phyloP scores from a whole-genome alignment of 768 basidiomycete species.

The Cystobasidiopsis lactophilus region DNA sequence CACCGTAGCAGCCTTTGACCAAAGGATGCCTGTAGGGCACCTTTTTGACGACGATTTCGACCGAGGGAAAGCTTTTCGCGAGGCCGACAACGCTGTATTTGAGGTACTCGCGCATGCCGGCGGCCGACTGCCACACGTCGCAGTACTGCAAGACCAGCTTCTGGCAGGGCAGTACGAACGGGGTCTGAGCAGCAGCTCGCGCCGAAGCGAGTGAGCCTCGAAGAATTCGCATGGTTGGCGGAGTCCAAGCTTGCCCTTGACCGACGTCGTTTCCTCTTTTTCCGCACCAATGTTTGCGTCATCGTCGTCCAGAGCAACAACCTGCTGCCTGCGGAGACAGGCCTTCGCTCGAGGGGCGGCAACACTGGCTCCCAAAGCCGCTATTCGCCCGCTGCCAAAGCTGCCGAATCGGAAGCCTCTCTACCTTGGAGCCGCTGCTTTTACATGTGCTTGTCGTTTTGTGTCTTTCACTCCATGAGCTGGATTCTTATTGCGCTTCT shows the following conservation, averaged over 20 bases:
- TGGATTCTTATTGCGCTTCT: not conserved
- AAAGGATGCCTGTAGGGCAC: constrained; percentile 55
- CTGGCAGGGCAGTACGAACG: constrained; percentile 54
- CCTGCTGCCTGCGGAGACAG: too few species aligned
- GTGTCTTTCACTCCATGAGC: not conserved
- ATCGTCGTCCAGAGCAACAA: too few species aligned
- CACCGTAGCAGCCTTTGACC: constrained; percentile 62
- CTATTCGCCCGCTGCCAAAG: not conserved
- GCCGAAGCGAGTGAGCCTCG: not conserved
- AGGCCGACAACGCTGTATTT: constrained; percentile 37
- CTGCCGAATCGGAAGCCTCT: not conserved
- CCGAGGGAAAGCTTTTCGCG: constrained; percentile 53
- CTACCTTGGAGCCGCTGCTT: not conserved
- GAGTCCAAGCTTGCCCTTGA: not conserved
- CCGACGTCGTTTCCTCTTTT: too few species aligned
- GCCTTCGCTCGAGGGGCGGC: too few species aligned
- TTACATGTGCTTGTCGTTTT: not conserved
- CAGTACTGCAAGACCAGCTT: constrained; percentile 80
- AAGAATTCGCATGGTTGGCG: not conserved
- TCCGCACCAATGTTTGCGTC: too few species aligned
- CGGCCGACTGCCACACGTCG: constrained; percentile 56
- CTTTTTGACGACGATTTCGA: constrained; percentile 63
- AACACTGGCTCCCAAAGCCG: too few species aligned
- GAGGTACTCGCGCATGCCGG: constrained; percentile 48
- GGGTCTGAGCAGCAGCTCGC: constrained; percentile 10